Evolutionary conservation across 2,329 filamentous ascomycete species (phyloP).

Genomic region (Ceratocystis harringtonii): DNA sequence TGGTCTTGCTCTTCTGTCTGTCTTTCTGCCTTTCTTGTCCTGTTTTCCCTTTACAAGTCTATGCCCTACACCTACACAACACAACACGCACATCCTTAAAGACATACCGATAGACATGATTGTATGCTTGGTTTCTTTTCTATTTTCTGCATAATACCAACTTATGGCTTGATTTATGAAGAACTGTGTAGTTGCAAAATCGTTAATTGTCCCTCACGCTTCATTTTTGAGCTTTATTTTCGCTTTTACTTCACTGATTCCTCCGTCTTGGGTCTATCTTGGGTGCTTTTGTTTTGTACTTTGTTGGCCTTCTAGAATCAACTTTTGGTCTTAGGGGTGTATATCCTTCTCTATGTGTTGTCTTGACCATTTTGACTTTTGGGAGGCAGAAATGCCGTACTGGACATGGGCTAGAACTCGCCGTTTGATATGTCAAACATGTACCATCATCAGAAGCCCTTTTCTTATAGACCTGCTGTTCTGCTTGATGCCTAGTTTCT

Average conservation of each 20-base stretch:
- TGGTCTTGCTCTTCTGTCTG: not conserved
- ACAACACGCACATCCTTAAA: not conserved
- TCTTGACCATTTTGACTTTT: not conserved
- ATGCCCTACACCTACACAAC: constrained; percentile 4
- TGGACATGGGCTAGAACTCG: not conserved
- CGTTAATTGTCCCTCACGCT: not conserved
- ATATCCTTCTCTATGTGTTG: not conserved
- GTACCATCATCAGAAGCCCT: not conserved
- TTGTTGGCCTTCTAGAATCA: not conserved
- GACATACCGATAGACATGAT: constrained; percentile 3
- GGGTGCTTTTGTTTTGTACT: not conserved
- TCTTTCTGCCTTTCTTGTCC: not conserved
- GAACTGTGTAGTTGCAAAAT: not conserved
- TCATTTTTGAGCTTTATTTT: not conserved
- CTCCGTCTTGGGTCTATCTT: not conserved
- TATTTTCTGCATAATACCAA: constrained; percentile 6
- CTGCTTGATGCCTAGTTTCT: not conserved
- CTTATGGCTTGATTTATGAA: not conserved
- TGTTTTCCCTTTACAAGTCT: constrained; percentile 1
- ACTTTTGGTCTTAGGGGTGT: not conserved
- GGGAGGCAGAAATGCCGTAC: not conserved
- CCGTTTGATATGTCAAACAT: not conserved
- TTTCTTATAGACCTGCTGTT: not conserved
- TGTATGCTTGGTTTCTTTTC: constrained; percentile 6
- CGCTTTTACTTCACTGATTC: constrained; percentile 2